Evolutionary conservation across 139 green algal species (phyloP).

Genomic region (Trebouxia sp.): DNA sequence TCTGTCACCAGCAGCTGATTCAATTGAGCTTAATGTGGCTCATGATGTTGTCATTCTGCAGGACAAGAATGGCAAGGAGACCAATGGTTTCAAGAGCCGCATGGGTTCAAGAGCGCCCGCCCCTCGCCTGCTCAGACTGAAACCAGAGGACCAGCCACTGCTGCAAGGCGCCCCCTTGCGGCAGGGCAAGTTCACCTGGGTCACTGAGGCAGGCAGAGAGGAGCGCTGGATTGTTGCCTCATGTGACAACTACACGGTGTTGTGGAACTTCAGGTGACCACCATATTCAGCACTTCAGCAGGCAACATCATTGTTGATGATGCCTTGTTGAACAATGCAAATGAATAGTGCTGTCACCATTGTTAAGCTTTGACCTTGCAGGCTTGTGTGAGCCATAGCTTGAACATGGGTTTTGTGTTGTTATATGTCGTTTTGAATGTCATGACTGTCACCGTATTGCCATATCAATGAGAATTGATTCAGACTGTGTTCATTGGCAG

Average conservation of each 20-base stretch:
- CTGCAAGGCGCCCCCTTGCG: conserved; percentile 46
- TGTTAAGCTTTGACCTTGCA: background rate
- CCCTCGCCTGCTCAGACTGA: conserved; percentile 88
- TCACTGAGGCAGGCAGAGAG: conserved; percentile 78
- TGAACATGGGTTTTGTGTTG: background rate
- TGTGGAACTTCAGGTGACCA: conserved; percentile 80
- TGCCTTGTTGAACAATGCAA: too few species aligned
- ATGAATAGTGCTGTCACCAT: too few species aligned
- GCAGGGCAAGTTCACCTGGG: conserved; percentile 81
- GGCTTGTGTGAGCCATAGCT: background rate
- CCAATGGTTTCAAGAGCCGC: conserved; percentile 74
- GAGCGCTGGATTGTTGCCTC: conserved; percentile 88
- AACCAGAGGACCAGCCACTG: conserved; percentile 65
- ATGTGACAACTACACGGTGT: conserved; percentile 77
- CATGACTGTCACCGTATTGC: background rate
- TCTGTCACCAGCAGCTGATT: too few species aligned
- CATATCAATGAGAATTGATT: background rate
- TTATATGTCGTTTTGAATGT: background rate
- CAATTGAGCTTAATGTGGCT: background rate
- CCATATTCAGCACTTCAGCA: background rate
- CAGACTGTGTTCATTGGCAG: conserved; percentile 32
- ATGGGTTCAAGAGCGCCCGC: conserved; percentile 66
- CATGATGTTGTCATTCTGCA: background rate
- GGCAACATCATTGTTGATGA: too few species aligned
- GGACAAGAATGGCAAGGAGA: conserved; percentile 56